Evolutionary conservation across 768 basidiomycete genomes (phyloP).

Genomic region (Ramaria sp.): DNA sequence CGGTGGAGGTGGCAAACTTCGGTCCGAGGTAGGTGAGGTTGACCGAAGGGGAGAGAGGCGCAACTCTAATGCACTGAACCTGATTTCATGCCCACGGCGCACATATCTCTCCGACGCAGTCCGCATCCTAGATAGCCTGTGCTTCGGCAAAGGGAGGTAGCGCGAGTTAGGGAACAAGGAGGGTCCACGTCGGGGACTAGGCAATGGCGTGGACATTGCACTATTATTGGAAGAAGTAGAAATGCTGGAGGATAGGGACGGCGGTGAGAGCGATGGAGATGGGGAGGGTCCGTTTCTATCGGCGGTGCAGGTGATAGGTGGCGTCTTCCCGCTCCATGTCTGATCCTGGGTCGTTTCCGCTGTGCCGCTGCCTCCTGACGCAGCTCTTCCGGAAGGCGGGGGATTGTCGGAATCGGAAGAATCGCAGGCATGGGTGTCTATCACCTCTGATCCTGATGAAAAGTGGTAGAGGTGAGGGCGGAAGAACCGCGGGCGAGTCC

Average conservation of each 20-base stretch:
- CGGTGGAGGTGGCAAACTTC: neutral
- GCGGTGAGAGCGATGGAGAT: neutral
- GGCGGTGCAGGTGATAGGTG: neutral
- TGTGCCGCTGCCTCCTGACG: no score
- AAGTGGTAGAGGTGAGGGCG: slow-evolving; percentile 3
- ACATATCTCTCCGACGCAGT: neutral
- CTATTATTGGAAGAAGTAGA: slow-evolving; percentile 1
- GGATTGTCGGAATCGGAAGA: slow-evolving; percentile 6
- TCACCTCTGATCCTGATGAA: slow-evolving; percentile 2
- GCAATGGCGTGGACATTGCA: slow-evolving; percentile 1
- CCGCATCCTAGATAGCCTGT: neutral
- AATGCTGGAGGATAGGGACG: slow-evolving; percentile 5
- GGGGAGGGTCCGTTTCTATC: neutral
- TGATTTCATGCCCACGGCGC: neutral
- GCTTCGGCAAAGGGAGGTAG: neutral
- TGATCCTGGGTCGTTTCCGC: neutral
- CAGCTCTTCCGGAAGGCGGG: no score
- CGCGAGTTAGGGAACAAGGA: slow-evolving; percentile 4
- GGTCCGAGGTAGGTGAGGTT: neutral
- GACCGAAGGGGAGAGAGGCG: neutral
- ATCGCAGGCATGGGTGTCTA: neutral
- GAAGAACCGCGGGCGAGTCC: slow-evolving; percentile 5
- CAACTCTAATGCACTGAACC: slow-evolving; percentile 1
- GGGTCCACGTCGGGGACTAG: slow-evolving; percentile 3
- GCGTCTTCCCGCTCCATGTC: neutral